Percentiles rank a stretch among this genome's conserved stretches.
Conservation (phyloP, 2,329 filamentous ascomycete genomes). For the Aspergillus fischeri region DNA sequence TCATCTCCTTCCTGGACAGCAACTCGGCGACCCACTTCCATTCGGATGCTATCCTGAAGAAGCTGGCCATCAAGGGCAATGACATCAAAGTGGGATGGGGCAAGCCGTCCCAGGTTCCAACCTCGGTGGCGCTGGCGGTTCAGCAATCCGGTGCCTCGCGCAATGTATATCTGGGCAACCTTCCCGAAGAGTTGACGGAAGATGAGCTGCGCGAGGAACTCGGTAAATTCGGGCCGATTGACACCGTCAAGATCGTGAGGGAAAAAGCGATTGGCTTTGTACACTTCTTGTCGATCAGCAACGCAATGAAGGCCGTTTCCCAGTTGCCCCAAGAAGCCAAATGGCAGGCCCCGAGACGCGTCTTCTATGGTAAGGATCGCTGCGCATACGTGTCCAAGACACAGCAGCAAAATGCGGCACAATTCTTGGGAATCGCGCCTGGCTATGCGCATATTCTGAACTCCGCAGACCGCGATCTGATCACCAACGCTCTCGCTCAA, state of each 20-base stretch:
- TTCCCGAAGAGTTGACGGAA: slow-evolving; percentile 84
- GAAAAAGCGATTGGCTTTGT: slow-evolving; percentile 98
- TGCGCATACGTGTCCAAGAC: slow-evolving; percentile 99
- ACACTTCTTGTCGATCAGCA: slow-evolving; percentile 94
- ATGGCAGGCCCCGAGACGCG: slow-evolving; percentile 91
- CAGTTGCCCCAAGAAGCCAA: slow-evolving; percentile 94
- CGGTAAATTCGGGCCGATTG: slow-evolving; percentile 92
- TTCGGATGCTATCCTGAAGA: slow-evolving; percentile 99
- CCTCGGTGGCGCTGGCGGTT: slow-evolving; percentile 92
- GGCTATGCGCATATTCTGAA: slow-evolving; percentile 96
- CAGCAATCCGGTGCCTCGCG: slow-evolving; percentile 95
- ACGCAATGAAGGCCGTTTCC: slow-evolving; percentile 95
- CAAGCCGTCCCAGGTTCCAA: slow-evolving; percentile 96
- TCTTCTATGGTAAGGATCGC: slow-evolving; percentile 98
- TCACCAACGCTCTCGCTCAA: slow-evolving; percentile 92
- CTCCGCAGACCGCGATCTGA: slow-evolving; percentile 90
- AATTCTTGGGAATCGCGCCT: slow-evolving; percentile 94
- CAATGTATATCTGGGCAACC: slow-evolving; percentile 93
- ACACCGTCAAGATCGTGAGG: slow-evolving; percentile 94
- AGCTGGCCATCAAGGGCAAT: slow-evolving; percentile 95
- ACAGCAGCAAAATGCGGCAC: slow-evolving; percentile 97
- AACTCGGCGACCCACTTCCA: slow-evolving; percentile 98
- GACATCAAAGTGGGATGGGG: slow-evolving; percentile 99
- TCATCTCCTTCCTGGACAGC: slow-evolving; percentile 97
- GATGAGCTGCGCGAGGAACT: slow-evolving; percentile 92